A percentile compares a stretch with the other conserved stretches of the same genome.
phyloP scores from a whole-genome alignment of 2,329 filamentous ascomycete genomes.

The Fusarium sp. region DNA sequence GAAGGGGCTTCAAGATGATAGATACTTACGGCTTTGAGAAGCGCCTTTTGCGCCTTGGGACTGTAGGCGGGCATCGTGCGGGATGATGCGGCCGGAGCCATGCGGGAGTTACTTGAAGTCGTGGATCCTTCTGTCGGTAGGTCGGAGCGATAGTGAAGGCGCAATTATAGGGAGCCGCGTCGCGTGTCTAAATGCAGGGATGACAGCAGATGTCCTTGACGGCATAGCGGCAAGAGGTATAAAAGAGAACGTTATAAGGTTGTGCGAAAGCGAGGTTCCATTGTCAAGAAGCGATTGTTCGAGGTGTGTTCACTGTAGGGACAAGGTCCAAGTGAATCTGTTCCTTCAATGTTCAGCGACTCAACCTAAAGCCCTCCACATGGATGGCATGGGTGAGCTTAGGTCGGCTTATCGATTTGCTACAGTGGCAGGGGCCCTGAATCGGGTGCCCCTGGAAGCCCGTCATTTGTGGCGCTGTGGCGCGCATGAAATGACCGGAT shows the following conservation, averaged over 20 bases:
- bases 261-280: constrained; percentile 22
- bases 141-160: constrained; percentile 14
- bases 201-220: constrained; percentile 20
- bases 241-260: constrained; percentile 23
- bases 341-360: constrained; percentile 30
- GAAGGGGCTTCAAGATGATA: constrained; percentile 21
- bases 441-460: not conserved
- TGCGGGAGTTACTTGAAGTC: constrained; percentile 2
- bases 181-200: constrained; percentile 38
- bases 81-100: constrained; percentile 12
- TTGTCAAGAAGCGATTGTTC: constrained; percentile 16
- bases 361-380: constrained; percentile 1
- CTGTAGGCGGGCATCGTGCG: constrained; percentile 52
- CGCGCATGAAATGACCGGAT: not conserved
- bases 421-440: constrained; percentile 16
- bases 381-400: constrained; percentile 10
- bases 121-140: constrained; percentile 22
- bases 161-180: constrained; percentile 39
- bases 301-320: constrained; percentile 28
- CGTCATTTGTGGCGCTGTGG: constrained; percentile 24
- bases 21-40: constrained; percentile 64
- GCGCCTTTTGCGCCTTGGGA: constrained; percentile 61
- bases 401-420: constrained; percentile 40
- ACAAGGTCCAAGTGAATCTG: constrained; percentile 24
- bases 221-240: constrained; percentile 35